Percentiles rank a stretch among this genome's conserved stretches.
Conservation (phyloP, 331 rosid species). For the Phaseolus coccineus region DNA sequence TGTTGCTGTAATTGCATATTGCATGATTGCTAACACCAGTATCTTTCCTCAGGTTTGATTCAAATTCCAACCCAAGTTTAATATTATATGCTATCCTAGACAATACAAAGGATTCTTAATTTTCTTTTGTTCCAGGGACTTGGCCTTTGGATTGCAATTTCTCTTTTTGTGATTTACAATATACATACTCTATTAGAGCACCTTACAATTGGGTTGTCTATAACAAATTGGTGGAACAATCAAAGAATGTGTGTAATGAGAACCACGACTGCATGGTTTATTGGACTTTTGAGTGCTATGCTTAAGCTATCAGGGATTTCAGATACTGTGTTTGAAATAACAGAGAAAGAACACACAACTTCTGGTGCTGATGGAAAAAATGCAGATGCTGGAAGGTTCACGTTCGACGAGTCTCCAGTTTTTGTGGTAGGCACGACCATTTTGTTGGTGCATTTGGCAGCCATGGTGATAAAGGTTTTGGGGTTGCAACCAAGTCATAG, state of each 20-base stretch:
- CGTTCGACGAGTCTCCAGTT: constrained; percentile 63
- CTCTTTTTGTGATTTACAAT: constrained; percentile 50
- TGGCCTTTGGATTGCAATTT: constrained; percentile 47
- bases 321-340: constrained; percentile 66
- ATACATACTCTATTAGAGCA: constrained; percentile 55
- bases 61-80: too few species aligned
- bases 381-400: constrained; percentile 52
- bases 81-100: too few species aligned
- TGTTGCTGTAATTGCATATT: constrained; percentile 57
- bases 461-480: constrained; percentile 41
- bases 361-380: constrained; percentile 20
- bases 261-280: constrained; percentile 55
- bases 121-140: constrained; percentile 42
- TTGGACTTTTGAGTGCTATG: constrained; percentile 53
- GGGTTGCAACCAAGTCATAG: constrained; percentile 28
- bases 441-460: constrained; percentile 62
- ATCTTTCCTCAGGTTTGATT: constrained; percentile 46
- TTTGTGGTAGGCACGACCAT: constrained; percentile 67
- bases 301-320: constrained; percentile 61
- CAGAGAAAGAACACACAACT: constrained; percentile 59
- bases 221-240: constrained; percentile 78
- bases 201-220: constrained; percentile 51
- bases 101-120: too few species aligned
- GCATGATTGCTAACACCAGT: constrained; percentile 64
- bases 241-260: constrained; percentile 65